These are phyloP conservation scores for Elsinoe ampelina DNA, from an alignment of 2,329 filamentous ascomycete genomes.

Conservation along the genomic window DNA sequence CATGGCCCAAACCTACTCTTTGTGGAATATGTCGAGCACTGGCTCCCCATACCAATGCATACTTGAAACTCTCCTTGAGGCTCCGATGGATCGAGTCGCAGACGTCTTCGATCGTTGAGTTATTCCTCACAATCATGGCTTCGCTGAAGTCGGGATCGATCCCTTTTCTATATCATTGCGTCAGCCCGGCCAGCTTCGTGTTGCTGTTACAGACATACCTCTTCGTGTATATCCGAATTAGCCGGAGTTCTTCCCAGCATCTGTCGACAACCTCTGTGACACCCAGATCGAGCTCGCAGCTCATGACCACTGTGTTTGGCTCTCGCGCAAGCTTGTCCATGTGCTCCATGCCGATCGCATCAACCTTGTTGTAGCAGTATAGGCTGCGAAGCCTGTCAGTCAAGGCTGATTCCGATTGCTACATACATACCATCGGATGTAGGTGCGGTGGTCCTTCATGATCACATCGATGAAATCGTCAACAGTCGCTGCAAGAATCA, in stretches of 20 bases:
- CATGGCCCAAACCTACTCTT: constrained; percentile 75
- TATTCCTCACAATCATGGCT: constrained; percentile 81
- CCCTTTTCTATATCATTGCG: constrained; percentile 56
- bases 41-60: constrained; percentile 94
- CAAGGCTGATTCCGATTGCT: not conserved
- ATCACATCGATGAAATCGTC: constrained; percentile 99
- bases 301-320: constrained; percentile 92
- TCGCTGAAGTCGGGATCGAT: constrained; percentile 81
- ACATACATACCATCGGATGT: constrained; percentile 60
- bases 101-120: constrained; percentile 89
- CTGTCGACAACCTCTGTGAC: constrained; percentile 88
- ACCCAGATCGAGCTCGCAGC: constrained; percentile 88
- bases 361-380: constrained; percentile 99
- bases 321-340: constrained; percentile 86
- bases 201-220: constrained; percentile 28
- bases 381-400: constrained; percentile 46
- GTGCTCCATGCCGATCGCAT: constrained; percentile 86
- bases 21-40: constrained; percentile 93
- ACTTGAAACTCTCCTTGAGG: constrained; percentile 98
- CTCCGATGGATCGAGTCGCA: constrained; percentile 91
- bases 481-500: constrained; percentile 57
- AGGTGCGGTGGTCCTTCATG: constrained; percentile 98
- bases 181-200: not conserved
- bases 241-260: constrained; percentile 83
- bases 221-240: constrained; percentile 95